Evolutionary conservation across 116 monocot species (phyloP).

Genomic region (Thalassia testudinum): DNA sequence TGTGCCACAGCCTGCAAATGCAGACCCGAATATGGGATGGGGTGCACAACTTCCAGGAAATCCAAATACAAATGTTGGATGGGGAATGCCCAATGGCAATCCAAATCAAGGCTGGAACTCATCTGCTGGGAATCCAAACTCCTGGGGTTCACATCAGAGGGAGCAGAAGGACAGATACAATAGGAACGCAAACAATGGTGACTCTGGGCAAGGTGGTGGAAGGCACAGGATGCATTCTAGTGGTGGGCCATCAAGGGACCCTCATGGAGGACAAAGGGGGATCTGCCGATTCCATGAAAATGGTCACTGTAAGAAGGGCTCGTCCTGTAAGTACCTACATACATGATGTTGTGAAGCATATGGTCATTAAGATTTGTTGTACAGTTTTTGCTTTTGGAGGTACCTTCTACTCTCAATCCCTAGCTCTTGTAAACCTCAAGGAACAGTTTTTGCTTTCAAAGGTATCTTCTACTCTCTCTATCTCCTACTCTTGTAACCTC

Average conservation of each 20-base stretch:
- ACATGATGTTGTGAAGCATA: slow-evolving; percentile 3
- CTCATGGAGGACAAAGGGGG: slow-evolving; percentile 8
- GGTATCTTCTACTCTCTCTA: background rate
- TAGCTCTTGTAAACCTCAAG: background rate
- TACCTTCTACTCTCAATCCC: background rate
- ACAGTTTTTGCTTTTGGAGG: slow-evolving; percentile 3
- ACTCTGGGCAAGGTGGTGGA: slow-evolving; percentile 12
- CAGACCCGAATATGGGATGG: slow-evolving; percentile 21
- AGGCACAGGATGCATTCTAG: slow-evolving; percentile 12
- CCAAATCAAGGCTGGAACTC: slow-evolving; percentile 14
- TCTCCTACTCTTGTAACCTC: too few relatives aligned
- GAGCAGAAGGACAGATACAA: slow-evolving; percentile 12
- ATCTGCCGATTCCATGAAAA: slow-evolving; percentile 41
- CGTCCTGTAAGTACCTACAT: slow-evolving; percentile 49
- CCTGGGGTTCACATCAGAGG: slow-evolving; percentile 11
- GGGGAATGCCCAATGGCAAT: slow-evolving; percentile 23
- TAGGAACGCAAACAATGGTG: slow-evolving; percentile 11
- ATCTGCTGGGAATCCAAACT: slow-evolving; percentile 13
- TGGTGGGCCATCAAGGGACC: slow-evolving; percentile 11
- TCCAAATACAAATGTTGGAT: slow-evolving; percentile 13
- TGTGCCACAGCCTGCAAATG: slow-evolving; percentile 9
- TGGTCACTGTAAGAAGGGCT: slow-evolving; percentile 67
- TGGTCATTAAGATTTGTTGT: slow-evolving; percentile 4
- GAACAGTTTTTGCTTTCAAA: background rate
- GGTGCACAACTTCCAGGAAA: slow-evolving; percentile 16